A percentile compares a stretch with the other conserved stretches of the same genome.
Evolutionary conservation across 768 basidiomycete genomes (phyloP).

Genomic region (Mycena galopus): DNA sequence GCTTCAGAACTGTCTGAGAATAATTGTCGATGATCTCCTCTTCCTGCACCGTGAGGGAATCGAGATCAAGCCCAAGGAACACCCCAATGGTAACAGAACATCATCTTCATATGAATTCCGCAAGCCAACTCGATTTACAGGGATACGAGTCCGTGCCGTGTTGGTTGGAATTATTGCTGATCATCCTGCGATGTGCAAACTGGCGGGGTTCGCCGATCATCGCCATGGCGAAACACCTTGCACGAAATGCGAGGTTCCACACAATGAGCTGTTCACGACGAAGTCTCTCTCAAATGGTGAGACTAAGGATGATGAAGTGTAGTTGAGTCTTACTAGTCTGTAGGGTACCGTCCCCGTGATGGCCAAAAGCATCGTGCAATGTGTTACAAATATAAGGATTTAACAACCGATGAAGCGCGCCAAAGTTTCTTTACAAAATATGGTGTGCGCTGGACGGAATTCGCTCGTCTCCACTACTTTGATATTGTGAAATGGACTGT

Average conservation of each 20-base stretch:
- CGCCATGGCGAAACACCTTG: background rate
- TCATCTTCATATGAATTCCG: background rate
- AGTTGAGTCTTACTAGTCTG: background rate
- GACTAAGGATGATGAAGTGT: background rate
- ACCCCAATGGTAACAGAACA: background rate
- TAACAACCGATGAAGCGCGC: background rate
- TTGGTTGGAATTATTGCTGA: slow-evolving; percentile 35
- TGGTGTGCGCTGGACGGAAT: background rate
- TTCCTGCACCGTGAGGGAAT: background rate
- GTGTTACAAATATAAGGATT: background rate
- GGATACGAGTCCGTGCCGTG: slow-evolving; percentile 15
- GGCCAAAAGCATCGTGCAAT: background rate
- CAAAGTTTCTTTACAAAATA: background rate
- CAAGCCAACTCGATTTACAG: background rate
- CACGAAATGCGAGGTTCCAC: background rate
- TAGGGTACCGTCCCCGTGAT: background rate
- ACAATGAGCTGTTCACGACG: background rate
- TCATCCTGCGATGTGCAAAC: slow-evolving; percentile 39
- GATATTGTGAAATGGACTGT: background rate
- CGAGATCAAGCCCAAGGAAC: background rate
- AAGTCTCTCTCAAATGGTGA: background rate
- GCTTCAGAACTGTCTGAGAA: background rate
- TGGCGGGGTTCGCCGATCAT: slow-evolving; percentile 30
- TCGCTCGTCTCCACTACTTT: background rate
- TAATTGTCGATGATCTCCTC: background rate